These are phyloP conservation scores for Asclepias syriaca DNA, from an alignment of 257 asterid species.

Conservation along the genomic window DNA sequence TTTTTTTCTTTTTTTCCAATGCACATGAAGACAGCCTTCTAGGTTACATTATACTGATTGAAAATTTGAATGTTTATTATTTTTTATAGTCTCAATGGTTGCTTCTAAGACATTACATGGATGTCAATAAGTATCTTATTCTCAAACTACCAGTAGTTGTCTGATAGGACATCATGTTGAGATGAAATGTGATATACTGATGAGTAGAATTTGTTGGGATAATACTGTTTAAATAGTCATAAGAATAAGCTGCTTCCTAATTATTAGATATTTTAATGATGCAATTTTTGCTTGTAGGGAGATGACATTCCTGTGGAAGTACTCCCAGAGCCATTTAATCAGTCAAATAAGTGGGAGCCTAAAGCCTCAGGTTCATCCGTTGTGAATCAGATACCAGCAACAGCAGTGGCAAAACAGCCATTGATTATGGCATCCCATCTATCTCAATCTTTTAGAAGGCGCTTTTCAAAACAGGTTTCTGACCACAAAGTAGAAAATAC, in stretches of 20 bases:
- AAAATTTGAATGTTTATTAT: neutral
- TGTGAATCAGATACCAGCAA: constrained; percentile 10
- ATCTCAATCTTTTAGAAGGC: constrained; percentile 47
- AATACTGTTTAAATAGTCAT: neutral
- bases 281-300: constrained; percentile 38
- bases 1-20: neutral
- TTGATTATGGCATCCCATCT: constrained; percentile 36
- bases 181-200: neutral
- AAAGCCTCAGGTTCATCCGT: constrained; percentile 22
- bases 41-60: neutral
- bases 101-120: neutral
- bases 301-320: constrained; percentile 75
- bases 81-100: neutral
- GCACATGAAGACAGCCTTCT: neutral
- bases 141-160: neutral
- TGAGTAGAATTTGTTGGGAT: neutral
- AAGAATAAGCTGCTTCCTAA: neutral
- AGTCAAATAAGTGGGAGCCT: constrained; percentile 22
- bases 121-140: neutral
- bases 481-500: constrained; percentile 8
- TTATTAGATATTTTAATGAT: neutral
- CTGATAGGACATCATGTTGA: neutral
- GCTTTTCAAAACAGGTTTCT: constrained; percentile 35
- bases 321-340: constrained; percentile 57
- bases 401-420: constrained; percentile 11